Conservation (phyloP, 2,329 filamentous ascomycete genomes). For the Cercospora sojina region DNA sequence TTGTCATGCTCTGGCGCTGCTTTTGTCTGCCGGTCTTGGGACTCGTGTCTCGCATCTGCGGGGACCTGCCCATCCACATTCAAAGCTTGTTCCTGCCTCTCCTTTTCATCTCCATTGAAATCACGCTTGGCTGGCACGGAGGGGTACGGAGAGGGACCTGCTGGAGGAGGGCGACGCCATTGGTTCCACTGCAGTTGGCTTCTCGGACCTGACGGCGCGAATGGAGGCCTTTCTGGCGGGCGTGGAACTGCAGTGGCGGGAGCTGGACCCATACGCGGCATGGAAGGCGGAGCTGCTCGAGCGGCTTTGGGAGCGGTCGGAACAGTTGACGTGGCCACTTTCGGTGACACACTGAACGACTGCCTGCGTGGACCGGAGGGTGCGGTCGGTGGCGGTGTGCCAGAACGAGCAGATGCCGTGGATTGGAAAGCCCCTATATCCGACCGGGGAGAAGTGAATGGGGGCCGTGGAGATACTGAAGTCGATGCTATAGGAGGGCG, state of each 20-base stretch:
- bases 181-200: constrained; percentile 41
- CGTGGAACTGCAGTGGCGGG: constrained; percentile 21
- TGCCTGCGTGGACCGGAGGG: constrained; percentile 36
- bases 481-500: constrained; percentile 28
- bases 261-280: constrained; percentile 18
- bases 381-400: constrained; percentile 35
- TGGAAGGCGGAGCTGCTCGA: constrained; percentile 25
- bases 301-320: constrained; percentile 41
- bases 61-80: neutral
- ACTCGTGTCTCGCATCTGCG: constrained; percentile 8
- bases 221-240: constrained; percentile 23
- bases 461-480: constrained; percentile 31
- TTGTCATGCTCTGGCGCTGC: constrained; percentile 2
- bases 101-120: constrained; percentile 44
- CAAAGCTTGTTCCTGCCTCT: constrained; percentile 9
- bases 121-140: constrained; percentile 49
- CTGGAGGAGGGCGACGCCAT: constrained; percentile 45
- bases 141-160: constrained; percentile 28
- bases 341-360: constrained; percentile 39
- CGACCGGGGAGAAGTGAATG: constrained; percentile 31
- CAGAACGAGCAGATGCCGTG: constrained; percentile 14
- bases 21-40: constrained; percentile 15
- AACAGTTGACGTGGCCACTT: constrained; percentile 33
- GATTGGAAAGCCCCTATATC: constrained; percentile 25
- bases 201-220: constrained; percentile 30